phyloP scores from a whole-genome alignment of 768 basidiomycete species.

The Clitopilus hobsonii region DNA sequence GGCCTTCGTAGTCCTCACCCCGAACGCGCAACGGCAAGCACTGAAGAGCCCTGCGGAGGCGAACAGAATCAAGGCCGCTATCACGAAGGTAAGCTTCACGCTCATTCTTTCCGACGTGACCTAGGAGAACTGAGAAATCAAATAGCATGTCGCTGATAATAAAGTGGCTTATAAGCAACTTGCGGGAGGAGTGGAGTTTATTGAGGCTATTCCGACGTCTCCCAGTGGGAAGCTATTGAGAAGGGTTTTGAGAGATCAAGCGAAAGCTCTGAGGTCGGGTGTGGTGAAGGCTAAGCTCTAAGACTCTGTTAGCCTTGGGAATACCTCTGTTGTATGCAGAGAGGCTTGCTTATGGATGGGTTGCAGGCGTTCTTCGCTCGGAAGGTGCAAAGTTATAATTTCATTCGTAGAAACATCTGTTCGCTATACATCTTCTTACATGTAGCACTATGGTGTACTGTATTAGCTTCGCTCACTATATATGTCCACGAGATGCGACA shows the following conservation, averaged over 20 bases:
- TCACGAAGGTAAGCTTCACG: slow-evolving; percentile 36
- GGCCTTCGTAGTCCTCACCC: slow-evolving; percentile 57
- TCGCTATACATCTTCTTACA: no score
- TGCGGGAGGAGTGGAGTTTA: slow-evolving; percentile 54
- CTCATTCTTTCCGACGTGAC: not conserved
- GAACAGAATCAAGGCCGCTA: slow-evolving; percentile 35
- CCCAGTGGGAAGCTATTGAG: slow-evolving; percentile 59
- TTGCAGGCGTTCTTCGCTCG: no score
- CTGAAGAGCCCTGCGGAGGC: slow-evolving; percentile 21
- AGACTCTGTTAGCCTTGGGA: no score
- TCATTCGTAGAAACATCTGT: no score
- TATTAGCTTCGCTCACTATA: no score
- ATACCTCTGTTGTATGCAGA: no score
- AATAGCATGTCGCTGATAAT: slow-evolving; percentile 48
- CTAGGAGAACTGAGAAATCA: not conserved
- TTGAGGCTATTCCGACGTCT: slow-evolving; percentile 53
- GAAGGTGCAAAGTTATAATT: no score
- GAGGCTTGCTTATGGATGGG: no score
- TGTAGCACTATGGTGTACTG: no score
- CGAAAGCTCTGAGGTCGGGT: slow-evolving; percentile 18
- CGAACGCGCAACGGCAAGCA: slow-evolving; percentile 32
- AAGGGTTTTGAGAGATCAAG: slow-evolving; percentile 44
- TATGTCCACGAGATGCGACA: no score
- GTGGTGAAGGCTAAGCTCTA: slow-evolving; percentile 10
- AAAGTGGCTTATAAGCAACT: slow-evolving; percentile 58